Percentiles rank a stretch among this genome's conserved stretches.
Evolutionary conservation across 2,329 filamentous ascomycete genomes (phyloP).

Genomic region (Neurospora crassa): DNA sequence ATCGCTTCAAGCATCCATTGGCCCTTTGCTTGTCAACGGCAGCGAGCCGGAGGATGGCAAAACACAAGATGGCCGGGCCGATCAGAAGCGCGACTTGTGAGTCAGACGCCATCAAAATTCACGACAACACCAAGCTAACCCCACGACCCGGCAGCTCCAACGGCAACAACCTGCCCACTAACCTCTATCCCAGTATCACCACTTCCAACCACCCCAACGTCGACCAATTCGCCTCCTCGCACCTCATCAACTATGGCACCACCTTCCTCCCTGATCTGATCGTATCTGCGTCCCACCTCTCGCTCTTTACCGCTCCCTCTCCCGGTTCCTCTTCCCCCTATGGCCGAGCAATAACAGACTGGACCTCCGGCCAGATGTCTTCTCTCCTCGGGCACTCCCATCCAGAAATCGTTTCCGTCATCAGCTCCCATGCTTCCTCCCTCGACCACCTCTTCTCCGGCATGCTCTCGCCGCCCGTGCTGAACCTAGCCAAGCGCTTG

Average conservation of each 20-base stretch:
- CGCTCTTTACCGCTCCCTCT: neutral
- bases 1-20: neutral
- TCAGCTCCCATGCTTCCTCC: constrained; percentile 35
- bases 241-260: constrained; percentile 6
- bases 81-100: neutral
- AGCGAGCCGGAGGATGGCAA: neutral
- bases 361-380: constrained; percentile 52
- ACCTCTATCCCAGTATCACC: neutral
- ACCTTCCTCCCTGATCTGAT: constrained; percentile 3
- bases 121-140: neutral
- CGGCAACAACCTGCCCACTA: neutral
- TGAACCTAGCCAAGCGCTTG: constrained; percentile 43
- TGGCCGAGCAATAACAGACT: constrained; percentile 37
- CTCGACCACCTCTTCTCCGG: constrained; percentile 51
- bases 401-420: constrained; percentile 45
- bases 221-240: neutral
- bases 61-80: neutral
- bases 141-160: neutral
- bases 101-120: neutral
- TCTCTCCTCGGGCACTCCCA: constrained; percentile 49
- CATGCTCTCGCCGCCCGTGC: constrained; percentile 49
- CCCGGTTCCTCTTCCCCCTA: constrained; percentile 26
- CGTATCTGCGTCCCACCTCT: neutral
- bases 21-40: neutral
- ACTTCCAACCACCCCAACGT: neutral